phyloP scores from a whole-genome alignment of 148 eudicot genomes.

The Rhododendron williamsianum region DNA sequence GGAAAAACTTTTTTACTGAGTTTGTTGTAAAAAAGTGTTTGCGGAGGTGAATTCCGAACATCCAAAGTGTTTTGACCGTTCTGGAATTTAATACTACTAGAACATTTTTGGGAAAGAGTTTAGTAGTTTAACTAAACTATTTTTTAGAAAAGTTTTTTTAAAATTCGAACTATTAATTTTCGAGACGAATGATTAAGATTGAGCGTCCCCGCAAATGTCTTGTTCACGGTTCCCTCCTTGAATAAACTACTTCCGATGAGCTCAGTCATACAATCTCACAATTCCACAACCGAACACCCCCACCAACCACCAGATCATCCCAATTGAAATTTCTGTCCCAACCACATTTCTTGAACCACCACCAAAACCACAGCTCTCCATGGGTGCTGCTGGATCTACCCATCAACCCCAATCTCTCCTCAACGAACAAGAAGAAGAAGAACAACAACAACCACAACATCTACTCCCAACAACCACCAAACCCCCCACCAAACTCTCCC shows the following conservation, averaged over 20 bases:
- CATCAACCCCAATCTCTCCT: background rate
- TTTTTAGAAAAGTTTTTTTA: too few relatives aligned
- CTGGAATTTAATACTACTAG: too few relatives aligned
- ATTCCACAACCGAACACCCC: background rate
- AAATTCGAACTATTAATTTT: too few relatives aligned
- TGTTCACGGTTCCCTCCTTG: too few relatives aligned
- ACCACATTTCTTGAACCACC: background rate
- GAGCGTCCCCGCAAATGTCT: too few relatives aligned
- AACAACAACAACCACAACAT: background rate
- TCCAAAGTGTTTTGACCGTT: too few relatives aligned
- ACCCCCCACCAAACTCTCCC: constrained; percentile 1
- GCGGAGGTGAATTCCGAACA: too few relatives aligned
- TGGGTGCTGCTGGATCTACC: background rate
- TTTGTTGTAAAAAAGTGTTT: too few relatives aligned
- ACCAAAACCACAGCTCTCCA: background rate
- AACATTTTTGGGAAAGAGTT: too few relatives aligned
- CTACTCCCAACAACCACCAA: background rate
- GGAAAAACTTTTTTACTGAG: too few relatives aligned
- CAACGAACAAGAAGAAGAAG: background rate
- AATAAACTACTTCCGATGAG: background rate
- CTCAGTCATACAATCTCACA: background rate
- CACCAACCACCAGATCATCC: background rate
- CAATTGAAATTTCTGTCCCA: background rate
- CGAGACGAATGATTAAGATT: too few relatives aligned
- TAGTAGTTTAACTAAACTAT: too few relatives aligned